Conservation (phyloP, 2,329 filamentous ascomycete species). For the Colletotrichum lupini region DNA sequence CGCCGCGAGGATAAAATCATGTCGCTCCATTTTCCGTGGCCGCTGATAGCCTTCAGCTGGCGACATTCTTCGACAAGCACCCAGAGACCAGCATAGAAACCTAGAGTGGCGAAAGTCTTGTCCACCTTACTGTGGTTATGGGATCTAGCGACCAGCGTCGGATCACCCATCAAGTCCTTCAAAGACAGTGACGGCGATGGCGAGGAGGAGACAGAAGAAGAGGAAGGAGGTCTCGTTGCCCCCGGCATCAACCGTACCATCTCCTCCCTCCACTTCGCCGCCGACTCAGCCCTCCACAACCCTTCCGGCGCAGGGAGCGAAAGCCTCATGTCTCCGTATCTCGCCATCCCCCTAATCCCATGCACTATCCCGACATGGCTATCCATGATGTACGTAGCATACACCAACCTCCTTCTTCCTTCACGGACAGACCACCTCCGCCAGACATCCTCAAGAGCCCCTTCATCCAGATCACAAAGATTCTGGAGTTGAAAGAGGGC, state of each 20-base stretch:
- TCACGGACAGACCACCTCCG: not conserved
- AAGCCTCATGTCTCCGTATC: not conserved
- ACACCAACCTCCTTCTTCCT: not conserved
- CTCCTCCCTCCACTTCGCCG: not conserved
- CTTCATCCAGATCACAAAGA: not conserved
- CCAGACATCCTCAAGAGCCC: not conserved
- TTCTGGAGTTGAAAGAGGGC: no score
- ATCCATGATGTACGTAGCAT: slow-evolving; percentile 8
- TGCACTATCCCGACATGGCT: slow-evolving; percentile 11
- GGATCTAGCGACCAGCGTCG: not conserved
- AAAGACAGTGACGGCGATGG: not conserved
- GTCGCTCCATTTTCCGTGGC: not conserved
- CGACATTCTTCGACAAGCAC: not conserved
- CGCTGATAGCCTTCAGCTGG: not conserved
- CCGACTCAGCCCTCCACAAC: not conserved
- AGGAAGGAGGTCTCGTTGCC: not conserved
- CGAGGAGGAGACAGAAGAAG: not conserved
- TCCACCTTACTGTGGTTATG: not conserved
- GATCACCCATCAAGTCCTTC: not conserved
- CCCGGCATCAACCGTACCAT: not conserved
- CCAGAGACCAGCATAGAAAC: not conserved
- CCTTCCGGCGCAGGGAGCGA: not conserved
- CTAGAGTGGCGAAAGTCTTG: not conserved
- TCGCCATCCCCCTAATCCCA: not conserved
- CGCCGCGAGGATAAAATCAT: slow-evolving; percentile 10